A percentile compares a stretch with the other conserved stretches of the same genome.
phyloP scores from a whole-genome alignment of 2,329 filamentous ascomycete genomes.

The Pochonia chlamydosporia region DNA sequence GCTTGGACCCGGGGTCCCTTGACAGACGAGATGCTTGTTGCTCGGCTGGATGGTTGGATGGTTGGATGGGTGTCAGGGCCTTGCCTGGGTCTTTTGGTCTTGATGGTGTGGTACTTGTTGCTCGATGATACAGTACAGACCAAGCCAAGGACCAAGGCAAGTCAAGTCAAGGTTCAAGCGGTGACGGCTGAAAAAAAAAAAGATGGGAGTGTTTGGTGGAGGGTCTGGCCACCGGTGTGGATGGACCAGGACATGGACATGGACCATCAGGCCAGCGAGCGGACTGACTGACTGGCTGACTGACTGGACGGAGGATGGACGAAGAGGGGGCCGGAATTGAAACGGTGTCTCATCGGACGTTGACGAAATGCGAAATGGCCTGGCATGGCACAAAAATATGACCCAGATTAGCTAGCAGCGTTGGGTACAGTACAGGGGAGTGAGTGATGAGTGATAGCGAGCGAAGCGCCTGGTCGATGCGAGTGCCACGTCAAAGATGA shows the following conservation, averaged over 20 bases:
- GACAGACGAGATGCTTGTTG: background rate
- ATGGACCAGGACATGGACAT: background rate
- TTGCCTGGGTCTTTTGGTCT: too few relatives aligned
- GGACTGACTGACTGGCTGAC: too few relatives aligned
- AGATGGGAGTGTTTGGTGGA: background rate
- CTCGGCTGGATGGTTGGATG: too few relatives aligned
- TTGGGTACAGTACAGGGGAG: too few relatives aligned
- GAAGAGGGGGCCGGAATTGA: background rate
- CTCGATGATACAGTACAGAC: too few relatives aligned
- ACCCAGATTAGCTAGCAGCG: too few relatives aligned
- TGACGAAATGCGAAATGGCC: background rate
- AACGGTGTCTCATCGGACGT: background rate
- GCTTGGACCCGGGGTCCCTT: background rate
- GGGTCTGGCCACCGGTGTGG: background rate
- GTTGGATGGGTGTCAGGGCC: too few relatives aligned
- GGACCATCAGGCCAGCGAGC: too few relatives aligned
- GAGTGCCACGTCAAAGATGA: background rate
- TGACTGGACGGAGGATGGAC: background rate
- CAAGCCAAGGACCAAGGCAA: too few relatives aligned
- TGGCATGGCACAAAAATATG: background rate
- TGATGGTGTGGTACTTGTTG: background rate
- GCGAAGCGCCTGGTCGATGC: background rate
- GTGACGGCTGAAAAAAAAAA: background rate
- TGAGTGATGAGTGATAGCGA: background rate
- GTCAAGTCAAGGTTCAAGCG: too few relatives aligned